A percentile compares a stretch with the other conserved stretches of the same genome.
These are phyloP conservation scores for Daldinia decipiens DNA, from an alignment of 495 filamentous ascomycete species.

Conservation along the genomic window DNA sequence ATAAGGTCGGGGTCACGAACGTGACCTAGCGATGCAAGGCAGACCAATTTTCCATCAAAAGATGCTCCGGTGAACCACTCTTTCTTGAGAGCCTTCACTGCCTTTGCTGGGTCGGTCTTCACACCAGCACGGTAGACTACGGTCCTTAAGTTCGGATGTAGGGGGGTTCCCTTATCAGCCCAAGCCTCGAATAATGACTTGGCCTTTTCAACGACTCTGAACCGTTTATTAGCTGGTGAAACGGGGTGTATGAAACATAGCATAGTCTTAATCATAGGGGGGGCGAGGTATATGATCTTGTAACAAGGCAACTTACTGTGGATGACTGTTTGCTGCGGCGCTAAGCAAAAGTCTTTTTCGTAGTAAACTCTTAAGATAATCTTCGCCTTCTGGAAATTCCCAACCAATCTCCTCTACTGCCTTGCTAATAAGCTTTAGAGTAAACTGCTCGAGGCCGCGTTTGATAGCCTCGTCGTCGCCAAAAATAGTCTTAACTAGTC, in stretches of 20 bases:
- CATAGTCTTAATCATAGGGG: neutral
- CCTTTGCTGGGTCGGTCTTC: conserved; percentile 70
- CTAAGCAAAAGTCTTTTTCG: conserved; percentile 80
- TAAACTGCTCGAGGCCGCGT: conserved; percentile 76
- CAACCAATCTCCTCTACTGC: conserved; percentile 85
- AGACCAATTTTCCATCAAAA: conserved; percentile 89
- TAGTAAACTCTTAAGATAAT: conserved; percentile 82
- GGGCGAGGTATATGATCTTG: neutral
- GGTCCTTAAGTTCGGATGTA: conserved; percentile 82
- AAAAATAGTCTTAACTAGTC: conserved; percentile 60
- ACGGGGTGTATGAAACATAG: neutral
- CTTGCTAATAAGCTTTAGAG: conserved; percentile 72
- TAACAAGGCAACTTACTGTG: conserved; percentile 63
- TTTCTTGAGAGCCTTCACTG: conserved; percentile 75
- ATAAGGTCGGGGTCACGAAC: conserved; percentile 74
- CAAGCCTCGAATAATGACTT: conserved; percentile 79
- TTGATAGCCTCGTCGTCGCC: conserved; percentile 64
- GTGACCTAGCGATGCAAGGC: conserved; percentile 78
- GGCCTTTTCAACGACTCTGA: conserved; percentile 74
- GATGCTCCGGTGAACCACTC: conserved; percentile 84
- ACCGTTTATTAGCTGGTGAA: conserved; percentile 20
- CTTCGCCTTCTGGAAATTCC: conserved; percentile 78
- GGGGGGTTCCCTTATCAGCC: conserved; percentile 70
- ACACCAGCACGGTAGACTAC: conserved; percentile 85
- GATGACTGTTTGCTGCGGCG: conserved; percentile 78